A percentile compares a stretch with the other conserved stretches of the same genome.
phyloP scores from a whole-genome alignment of 148 eudicot species.

The Rhododendron henanense region DNA sequence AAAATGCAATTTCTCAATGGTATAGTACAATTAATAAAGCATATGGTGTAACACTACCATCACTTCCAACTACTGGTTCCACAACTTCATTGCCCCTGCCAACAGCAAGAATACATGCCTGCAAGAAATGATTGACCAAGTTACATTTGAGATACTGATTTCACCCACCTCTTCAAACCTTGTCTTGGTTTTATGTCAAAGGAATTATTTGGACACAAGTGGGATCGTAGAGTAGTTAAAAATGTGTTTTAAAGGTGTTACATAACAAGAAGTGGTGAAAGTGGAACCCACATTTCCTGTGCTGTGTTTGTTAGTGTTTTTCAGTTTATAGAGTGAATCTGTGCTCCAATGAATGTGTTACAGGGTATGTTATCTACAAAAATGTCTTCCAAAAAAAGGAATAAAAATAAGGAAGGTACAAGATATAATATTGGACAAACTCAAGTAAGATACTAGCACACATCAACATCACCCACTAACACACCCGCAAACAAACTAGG shows the following conservation, averaged over 20 bases:
- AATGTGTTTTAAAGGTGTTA: neutral
- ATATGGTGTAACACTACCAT: slow-evolving; percentile 42
- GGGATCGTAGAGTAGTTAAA: neutral
- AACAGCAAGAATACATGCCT: slow-evolving; percentile 97
- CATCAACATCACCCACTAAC: neutral
- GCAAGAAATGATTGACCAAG: slow-evolving; percentile 16
- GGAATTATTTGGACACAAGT: neutral
- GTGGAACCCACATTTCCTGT: neutral
- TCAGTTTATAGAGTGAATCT: neutral
- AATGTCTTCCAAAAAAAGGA: neutral
- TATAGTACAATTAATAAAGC: neutral
- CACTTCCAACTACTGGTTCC: slow-evolving; percentile 59
- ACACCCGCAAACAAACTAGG: neutral
- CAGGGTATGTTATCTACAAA: neutral
- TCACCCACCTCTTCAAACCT: neutral
- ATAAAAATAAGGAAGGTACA: neutral
- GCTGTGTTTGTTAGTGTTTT: neutral
- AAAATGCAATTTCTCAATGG: neutral
- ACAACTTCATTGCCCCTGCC: slow-evolving; percentile 93
- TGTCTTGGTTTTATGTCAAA: neutral
- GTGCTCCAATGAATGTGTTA: neutral
- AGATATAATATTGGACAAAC: neutral
- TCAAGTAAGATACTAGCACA: neutral
- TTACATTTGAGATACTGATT: neutral
- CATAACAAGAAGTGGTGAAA: neutral